These are phyloP conservation scores for Talaromyces rugulosus DNA, from an alignment of 2,329 filamentous ascomycete genomes.

Conservation along the genomic window DNA sequence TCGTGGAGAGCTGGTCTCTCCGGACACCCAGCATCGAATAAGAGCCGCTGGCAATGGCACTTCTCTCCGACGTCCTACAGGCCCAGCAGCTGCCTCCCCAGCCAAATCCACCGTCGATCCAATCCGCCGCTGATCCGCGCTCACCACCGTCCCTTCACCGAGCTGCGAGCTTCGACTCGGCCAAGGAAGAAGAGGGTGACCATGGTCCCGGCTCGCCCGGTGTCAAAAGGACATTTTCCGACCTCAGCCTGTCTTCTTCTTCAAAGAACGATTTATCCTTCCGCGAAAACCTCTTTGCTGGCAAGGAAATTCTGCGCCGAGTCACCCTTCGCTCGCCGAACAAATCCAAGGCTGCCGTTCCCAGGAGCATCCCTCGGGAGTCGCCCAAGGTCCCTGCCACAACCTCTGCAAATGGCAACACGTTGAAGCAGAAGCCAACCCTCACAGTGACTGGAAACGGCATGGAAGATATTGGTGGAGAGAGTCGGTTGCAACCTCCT, in stretches of 20 bases:
- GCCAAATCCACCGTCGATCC: constrained; percentile 29
- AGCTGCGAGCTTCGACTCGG: constrained; percentile 56
- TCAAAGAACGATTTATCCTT: constrained; percentile 30
- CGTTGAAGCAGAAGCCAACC: constrained; percentile 1
- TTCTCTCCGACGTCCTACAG: constrained; percentile 19
- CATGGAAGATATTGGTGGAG: background rate
- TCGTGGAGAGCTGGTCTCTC: constrained; percentile 42
- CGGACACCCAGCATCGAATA: constrained; percentile 15
- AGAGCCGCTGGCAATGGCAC: constrained; percentile 25
- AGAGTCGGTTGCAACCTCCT: background rate
- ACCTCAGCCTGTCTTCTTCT: constrained; percentile 41
- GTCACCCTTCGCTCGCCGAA: constrained; percentile 35
- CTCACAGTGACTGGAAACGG: background rate
- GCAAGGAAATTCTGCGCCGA: constrained; percentile 39
- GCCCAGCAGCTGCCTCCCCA: constrained; percentile 17
- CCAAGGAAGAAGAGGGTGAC: constrained; percentile 40
- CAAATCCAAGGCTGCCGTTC: constrained; percentile 27
- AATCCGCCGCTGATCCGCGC: constrained; percentile 17
- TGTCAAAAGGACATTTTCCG: constrained; percentile 49
- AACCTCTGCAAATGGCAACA: background rate
- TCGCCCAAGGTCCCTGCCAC: background rate
- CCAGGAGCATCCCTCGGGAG: constrained; percentile 13
- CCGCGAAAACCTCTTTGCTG: constrained; percentile 35
- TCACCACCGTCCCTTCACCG: constrained; percentile 38
- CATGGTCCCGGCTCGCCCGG: constrained; percentile 24